Base-by-base conservation (phyloP, 805 yeast genomes). In the Metschnikowia drakensbergensis region DNA sequence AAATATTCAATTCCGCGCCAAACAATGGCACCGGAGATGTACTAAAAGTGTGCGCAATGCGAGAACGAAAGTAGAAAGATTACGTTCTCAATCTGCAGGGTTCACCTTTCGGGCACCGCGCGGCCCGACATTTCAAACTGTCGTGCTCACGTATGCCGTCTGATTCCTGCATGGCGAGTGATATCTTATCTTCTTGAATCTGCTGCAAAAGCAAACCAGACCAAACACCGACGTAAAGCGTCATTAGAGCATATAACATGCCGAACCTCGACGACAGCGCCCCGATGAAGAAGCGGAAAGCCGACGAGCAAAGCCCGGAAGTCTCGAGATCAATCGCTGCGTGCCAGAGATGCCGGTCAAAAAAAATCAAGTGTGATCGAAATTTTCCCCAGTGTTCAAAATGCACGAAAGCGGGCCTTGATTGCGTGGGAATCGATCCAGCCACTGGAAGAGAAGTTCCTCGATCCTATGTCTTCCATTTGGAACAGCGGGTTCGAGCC, bases 391-490 rank as follows among this genome's bases (percentile, higher is more conserved):
- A 76, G 47, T 84, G 91, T 59, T 63, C 77, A n/a, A 73, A 75
- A 32, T 84, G 91, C 61, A 71, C 64, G 37, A 79, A 81, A 58
- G 84, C 86, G 8, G 79, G 81, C 5, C 84, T 71, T 2, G 87
- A 86, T 5, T 90, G 97, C 66, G 82, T 88, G 3, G 88, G 95
- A 0, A 65, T 87, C 3, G 97, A 91, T 62, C 90, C 96, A 0
- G 88, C 90, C 5, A 88, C 96, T 0, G 96, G 96, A 0, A 72
- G 96, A 47, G 89, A 86, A 55, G 81, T 89, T 1, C 95, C 97
- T 0, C 69, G 97, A 34, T 85, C 89, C 2, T 86, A 86, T 59
- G 80, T 88, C 3, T 76, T 81, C 22, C 84, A 83, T 56, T 68
- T 89, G 49, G 97, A 89, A 61, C 83, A 81, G 48, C 69, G 82